A percentile compares a stretch with the other conserved stretches of the same genome.
Evolutionary conservation across 441 rosid genomes (phyloP).

Genomic region (Pelargonium myrrhifolium): DNA sequence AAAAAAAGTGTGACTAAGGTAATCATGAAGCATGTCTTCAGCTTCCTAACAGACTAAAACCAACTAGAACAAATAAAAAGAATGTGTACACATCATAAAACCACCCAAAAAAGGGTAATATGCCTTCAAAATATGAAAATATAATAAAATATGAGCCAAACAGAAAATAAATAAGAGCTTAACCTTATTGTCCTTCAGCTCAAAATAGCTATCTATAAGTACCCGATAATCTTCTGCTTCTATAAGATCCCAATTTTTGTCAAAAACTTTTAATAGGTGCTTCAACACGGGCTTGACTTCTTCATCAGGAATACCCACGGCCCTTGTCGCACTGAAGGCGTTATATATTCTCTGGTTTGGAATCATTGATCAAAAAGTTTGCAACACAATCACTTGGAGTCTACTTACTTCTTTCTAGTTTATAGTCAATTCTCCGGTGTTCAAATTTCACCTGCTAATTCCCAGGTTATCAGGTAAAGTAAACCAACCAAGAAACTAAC

Average conservation of each 20-base stretch:
- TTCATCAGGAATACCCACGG: slow-evolving; percentile 34
- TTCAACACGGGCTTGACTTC: slow-evolving; percentile 42
- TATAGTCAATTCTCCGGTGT: neutral
- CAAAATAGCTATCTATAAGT: slow-evolving; percentile 49
- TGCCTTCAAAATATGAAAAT: neutral
- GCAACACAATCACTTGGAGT: neutral
- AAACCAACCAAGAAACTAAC: neutral
- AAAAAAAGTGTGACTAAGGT: neutral
- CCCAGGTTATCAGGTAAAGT: neutral
- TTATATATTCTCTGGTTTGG: slow-evolving; percentile 22
- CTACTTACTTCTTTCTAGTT: neutral
- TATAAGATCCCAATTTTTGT: slow-evolving; percentile 46
- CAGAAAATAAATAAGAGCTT: neutral
- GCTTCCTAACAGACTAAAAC: neutral
- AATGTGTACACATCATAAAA: slow-evolving; percentile 2
- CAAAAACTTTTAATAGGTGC: slow-evolving; percentile 32
- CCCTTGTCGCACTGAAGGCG: slow-evolving; percentile 44
- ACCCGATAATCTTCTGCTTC: slow-evolving; percentile 51
- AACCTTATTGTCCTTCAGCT: slow-evolving; percentile 35
- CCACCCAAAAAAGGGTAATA: neutral
- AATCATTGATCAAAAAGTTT: slow-evolving; percentile 6
- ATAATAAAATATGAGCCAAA: slow-evolving; percentile 1
- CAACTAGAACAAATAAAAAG: neutral
- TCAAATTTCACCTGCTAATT: neutral
- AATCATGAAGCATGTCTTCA: neutral